A percentile compares a stretch with the other conserved stretches of the same genome.
phyloP scores from a whole-genome alignment of 2,329 filamentous ascomycete species.

The Apiospora phragmitis region DNA sequence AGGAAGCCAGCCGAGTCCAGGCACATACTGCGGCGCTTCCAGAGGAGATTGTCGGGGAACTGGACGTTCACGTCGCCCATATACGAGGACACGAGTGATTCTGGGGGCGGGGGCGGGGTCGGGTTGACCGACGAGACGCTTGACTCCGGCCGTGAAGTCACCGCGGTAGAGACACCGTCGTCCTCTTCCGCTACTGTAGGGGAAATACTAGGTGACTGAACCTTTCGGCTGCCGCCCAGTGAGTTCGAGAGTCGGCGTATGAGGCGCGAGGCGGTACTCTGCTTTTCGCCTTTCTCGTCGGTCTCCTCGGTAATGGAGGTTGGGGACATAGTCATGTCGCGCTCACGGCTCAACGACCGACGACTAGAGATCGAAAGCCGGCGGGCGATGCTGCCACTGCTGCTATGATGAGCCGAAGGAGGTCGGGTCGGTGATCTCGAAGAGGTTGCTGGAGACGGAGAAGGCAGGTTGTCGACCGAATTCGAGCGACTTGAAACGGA shows the following conservation, averaged over 20 bases:
- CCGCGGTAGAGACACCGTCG: slow-evolving; percentile 32
- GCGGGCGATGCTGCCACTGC: slow-evolving; percentile 51
- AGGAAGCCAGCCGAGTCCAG: slow-evolving; percentile 84
- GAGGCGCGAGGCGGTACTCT: slow-evolving; percentile 55
- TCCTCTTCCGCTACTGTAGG: slow-evolving; percentile 54
- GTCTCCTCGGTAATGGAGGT: slow-evolving; percentile 46
- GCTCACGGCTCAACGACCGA: slow-evolving; percentile 49
- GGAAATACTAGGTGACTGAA: slow-evolving; percentile 45
- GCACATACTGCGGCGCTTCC: slow-evolving; percentile 89
- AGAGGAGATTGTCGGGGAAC: slow-evolving; percentile 92
- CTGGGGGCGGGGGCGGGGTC: no score
- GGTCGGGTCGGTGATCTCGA: slow-evolving; percentile 49
- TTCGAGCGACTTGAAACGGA: slow-evolving; percentile 48
- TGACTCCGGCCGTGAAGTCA: slow-evolving; percentile 17
- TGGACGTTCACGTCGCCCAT: slow-evolving; percentile 95
- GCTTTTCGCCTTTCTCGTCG: slow-evolving; percentile 50
- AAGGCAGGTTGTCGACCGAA: slow-evolving; percentile 44
- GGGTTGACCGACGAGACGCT: neutral
- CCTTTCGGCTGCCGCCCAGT: slow-evolving; percentile 47
- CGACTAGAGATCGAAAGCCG: slow-evolving; percentile 67
- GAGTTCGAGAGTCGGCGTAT: slow-evolving; percentile 60
- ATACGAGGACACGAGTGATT: slow-evolving; percentile 54
- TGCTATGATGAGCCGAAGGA: slow-evolving; percentile 46
- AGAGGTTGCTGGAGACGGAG: slow-evolving; percentile 30
- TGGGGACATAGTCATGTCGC: slow-evolving; percentile 39